phyloP scores from a whole-genome alignment of 2,329 filamentous ascomycete genomes.

The Cladosporium velox region DNA sequence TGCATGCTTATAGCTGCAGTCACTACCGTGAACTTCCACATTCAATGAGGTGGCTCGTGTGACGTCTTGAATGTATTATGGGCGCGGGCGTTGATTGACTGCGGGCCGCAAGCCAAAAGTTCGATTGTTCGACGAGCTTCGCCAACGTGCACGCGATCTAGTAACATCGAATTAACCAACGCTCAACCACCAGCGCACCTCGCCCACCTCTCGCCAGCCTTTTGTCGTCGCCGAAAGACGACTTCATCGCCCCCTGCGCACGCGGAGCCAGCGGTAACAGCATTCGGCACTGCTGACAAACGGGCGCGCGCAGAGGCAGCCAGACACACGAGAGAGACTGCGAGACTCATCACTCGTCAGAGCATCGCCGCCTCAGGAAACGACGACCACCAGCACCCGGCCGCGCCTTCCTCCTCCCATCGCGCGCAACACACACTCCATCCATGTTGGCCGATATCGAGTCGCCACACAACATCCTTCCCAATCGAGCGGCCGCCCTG shows the following conservation, averaged over 20 bases:
- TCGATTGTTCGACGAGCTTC: conserved; percentile 10
- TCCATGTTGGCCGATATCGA: conserved; percentile 12
- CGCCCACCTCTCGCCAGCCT: not conserved
- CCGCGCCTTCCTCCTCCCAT: not conserved
- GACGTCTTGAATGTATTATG: conserved; percentile 10
- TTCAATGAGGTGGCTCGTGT: not conserved
- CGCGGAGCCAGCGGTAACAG: conserved; percentile 6
- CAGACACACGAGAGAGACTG: not conserved
- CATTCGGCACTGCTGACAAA: conserved; percentile 4
- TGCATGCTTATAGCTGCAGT: not conserved
- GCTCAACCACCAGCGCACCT: not conserved
- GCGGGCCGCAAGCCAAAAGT: conserved; percentile 3
- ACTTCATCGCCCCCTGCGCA: conserved; percentile 5
- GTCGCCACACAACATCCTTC: conserved; percentile 10
- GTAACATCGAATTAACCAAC: not conserved
- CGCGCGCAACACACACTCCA: conserved; percentile 14
- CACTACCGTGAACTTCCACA: not conserved
- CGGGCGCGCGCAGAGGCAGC: conserved; percentile 8
- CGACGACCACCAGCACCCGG: conserved; percentile 5
- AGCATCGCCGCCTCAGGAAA: conserved; percentile 2
- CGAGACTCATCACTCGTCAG: conserved; percentile 1
- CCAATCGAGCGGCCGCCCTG: conserved; percentile 21
- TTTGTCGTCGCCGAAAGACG: conserved; percentile 5
- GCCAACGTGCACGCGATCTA: conserved; percentile 9
- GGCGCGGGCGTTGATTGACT: not conserved